Base-by-base conservation (phyloP, 2,329 filamentous ascomycete genomes). In the Salinomyces thailandicus region DNA sequence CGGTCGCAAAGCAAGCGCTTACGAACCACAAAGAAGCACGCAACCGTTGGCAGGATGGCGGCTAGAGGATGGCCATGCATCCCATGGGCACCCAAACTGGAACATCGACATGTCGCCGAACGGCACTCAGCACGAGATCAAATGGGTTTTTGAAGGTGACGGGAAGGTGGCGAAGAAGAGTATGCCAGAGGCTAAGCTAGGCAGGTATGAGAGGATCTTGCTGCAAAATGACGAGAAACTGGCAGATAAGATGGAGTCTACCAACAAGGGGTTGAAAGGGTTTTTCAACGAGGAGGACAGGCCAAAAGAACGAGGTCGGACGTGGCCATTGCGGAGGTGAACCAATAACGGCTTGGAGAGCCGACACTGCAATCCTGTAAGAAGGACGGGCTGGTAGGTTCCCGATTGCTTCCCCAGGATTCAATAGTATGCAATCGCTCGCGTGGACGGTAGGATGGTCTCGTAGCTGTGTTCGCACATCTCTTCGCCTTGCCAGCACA, bases 41-140 rank as follows among this genome's bases (percentile, higher is more conserved):
- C 54, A 53, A 2, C 54, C 56, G 2, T 38, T 60, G 6, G 31
- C 50, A 12, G 49, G 49, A 15, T 60, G 57, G 57, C 39, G 40
- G 19, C 44, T 60, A 1, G 39, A 48, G 2, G 57, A 59, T 33
- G 53, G 50, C 2, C 51, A 55, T 34, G 35, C 39, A 12, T 40
- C 35, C 6, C 46, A 51, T 13, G 16, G 9, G 8, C 38, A 44
- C 14, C 43, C 49, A 5, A 51, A 50, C 29, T 38, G 35, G 34
- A 34, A 48, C 9, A 47, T 50, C 27, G 44, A 48, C 28, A 49
- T 48, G 43, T 43, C 31, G 20, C 39, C 46, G 2, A 46, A 32
- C 5, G 46, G 42, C 3, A n/a, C 27, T 8, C 31, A 45, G 12
- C 36, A 46, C 17, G 36, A 46, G n/a, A 37, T 52, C 13, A 41